Evolutionary conservation across 495 filamentous ascomycete species (phyloP), one percentile per base, ranked within the genome.

Genomic region (Chaetomium fimeti): DNA sequence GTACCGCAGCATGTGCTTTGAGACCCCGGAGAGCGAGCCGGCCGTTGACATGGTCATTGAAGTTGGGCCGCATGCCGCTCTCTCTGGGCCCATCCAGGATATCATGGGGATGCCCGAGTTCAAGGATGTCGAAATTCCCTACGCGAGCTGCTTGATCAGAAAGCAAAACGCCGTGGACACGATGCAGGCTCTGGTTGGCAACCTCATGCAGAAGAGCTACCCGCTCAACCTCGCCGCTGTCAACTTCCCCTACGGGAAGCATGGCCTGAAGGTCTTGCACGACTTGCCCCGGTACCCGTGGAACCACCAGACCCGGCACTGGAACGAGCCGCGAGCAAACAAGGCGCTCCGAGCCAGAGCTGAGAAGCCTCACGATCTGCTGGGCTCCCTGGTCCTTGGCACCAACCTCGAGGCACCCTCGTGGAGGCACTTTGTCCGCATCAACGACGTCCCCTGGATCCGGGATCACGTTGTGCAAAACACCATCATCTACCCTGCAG

Each of bases 21-120:
- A 64, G 4, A 13, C 5, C 8, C 32, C 56, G 3, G 58, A 53
- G 2, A 57, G 32, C 57, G 59, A 71, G 18, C 40, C 40, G 9
- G 49, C 47, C 3, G 66, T 77, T 1, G 72, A 77, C 57, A 69
- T 75, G 65, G 61, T 75, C n/a, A 65, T 78, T 13, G 76, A 78
- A 57, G 65, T 78, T 15, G 76, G 76, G 0, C 75, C 76, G 0
- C 76, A 77, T 32, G 57, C 72, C 0, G 72, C 87, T 0, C 74
- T 91, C 0, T 74, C 76, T 22, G 82, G 82, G 0, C 85, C 86
- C 0, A 71, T 84, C 18, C 76, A 78, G n/a, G 77, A 87, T 53
- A 85, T 82, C 20, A 55, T 86, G 47, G 63, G 40, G 9, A 52
- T 68, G 49, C 65, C 62, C 8, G 60, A 71, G 52, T 69, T 74